These are phyloP conservation scores for Phoma herbarum DNA, from an alignment of 2,329 filamentous ascomycete genomes.

Conservation along the genomic window DNA sequence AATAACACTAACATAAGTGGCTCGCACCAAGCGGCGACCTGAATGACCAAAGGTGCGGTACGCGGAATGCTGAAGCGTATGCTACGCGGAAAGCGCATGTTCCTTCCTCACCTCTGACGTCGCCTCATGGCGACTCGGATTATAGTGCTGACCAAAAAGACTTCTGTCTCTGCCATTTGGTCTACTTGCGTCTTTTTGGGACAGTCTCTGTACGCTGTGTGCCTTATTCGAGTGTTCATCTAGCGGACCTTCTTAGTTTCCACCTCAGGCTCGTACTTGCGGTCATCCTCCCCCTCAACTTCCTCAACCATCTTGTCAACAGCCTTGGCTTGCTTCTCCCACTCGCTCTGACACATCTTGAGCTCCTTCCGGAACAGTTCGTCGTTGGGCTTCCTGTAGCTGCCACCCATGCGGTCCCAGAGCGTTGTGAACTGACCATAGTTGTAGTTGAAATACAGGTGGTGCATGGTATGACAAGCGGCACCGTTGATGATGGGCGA, in stretches of 20 bases:
- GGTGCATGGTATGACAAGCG: conserved; percentile 91
- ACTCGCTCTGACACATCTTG: conserved; percentile 84
- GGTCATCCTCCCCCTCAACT: conserved; percentile 68
- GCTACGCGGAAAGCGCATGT: background rate
- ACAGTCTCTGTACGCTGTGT: background rate
- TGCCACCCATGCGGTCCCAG: conserved; percentile 88
- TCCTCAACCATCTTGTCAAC: conserved; percentile 79
- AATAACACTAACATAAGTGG: background rate
- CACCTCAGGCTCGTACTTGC: conserved; percentile 50
- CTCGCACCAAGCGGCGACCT: background rate
- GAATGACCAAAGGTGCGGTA: background rate
- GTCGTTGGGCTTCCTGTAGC: conserved; percentile 84
- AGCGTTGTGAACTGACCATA: conserved; percentile 94
- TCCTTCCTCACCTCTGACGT: background rate
- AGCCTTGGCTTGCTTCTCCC: conserved; percentile 78
- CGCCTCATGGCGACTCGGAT: background rate
- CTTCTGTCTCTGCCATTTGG: background rate
- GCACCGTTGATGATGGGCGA: conserved; percentile 93
- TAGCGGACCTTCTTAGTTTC: conserved; percentile 54
- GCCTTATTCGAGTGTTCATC: background rate
- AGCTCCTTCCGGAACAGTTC: conserved; percentile 85
- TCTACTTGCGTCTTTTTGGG: background rate
- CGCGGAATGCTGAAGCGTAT: background rate
- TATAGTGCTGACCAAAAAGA: background rate
- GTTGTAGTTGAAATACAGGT: conserved; percentile 76